Percentiles rank a stretch among this genome's conserved stretches.
phyloP scores from a whole-genome alignment of 2,329 filamentous ascomycete species.

The Venturia oleaginea region DNA sequence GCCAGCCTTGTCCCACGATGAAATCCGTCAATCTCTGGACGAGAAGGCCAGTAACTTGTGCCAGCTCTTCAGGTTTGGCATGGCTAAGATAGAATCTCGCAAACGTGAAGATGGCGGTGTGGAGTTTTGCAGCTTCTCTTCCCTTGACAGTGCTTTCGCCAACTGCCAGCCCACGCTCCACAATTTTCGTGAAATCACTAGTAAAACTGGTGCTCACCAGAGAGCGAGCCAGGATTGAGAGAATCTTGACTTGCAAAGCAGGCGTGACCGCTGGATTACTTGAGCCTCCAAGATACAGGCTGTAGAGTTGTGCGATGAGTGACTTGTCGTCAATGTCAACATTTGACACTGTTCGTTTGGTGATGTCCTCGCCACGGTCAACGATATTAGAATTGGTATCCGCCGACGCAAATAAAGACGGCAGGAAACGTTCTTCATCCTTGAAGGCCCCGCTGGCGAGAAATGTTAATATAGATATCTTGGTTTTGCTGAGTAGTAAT shows the following conservation, averaged over 20 bases:
- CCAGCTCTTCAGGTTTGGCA: conserved; percentile 52
- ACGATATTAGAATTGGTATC: conserved; percentile 74
- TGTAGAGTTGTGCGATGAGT: conserved; percentile 58
- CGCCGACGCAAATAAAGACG: conserved; percentile 73
- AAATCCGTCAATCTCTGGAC: conserved; percentile 32
- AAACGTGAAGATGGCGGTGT: conserved; percentile 36
- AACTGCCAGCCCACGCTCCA: neutral
- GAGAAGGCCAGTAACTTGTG: conserved; percentile 60
- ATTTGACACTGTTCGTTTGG: conserved; percentile 64
- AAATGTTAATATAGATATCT: conserved; percentile 59
- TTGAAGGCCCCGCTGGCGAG: conserved; percentile 78
- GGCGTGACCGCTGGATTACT: conserved; percentile 31
- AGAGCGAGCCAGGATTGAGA: conserved; percentile 33
- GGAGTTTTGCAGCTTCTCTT: conserved; percentile 9
- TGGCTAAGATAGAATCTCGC: conserved; percentile 79
- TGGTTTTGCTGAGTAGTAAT: conserved; percentile 59
- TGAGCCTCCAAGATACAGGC: conserved; percentile 59
- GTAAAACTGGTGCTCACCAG: conserved; percentile 5
- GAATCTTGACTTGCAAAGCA: conserved; percentile 63
- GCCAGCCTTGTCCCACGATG: conserved; percentile 33
- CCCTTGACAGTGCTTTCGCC: conserved; percentile 6
- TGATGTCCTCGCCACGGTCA: conserved; percentile 76
- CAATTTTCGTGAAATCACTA: neutral
- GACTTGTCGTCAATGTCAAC: conserved; percentile 61
- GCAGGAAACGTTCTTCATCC: conserved; percentile 73